These are phyloP conservation scores for Carex sylvatica DNA, from an alignment of 202 grass and related monocot genomes.

Conservation along the genomic window DNA sequence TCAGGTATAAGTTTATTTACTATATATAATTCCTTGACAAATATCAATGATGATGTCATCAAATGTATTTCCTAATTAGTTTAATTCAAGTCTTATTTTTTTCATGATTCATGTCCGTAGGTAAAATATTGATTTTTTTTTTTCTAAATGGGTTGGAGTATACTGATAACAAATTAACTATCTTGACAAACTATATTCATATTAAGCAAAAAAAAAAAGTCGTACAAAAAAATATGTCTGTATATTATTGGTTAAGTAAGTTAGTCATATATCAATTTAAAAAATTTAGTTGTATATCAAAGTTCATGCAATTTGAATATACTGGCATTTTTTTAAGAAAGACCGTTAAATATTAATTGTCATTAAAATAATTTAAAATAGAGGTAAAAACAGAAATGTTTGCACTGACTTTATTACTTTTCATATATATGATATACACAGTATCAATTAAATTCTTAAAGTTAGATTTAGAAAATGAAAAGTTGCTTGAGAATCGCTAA, in stretches of 20 bases:
- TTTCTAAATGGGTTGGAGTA: neutral
- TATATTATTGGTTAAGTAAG: neutral
- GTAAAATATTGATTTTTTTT: neutral
- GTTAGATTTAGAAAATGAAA: neutral
- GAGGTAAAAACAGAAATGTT: too few relatives aligned
- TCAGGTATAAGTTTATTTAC: neutral
- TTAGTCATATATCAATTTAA: too few relatives aligned
- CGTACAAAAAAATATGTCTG: neutral
- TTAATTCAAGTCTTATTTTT: neutral
- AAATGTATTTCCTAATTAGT: neutral
- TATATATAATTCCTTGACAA: neutral
- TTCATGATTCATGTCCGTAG: too few relatives aligned
- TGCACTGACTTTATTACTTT: neutral
- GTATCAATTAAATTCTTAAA: neutral
- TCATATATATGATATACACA: neutral
- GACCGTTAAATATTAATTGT: neutral
- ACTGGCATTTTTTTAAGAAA: neutral
- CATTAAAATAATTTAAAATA: neutral
- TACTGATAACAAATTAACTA: neutral
- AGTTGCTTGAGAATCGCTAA: neutral
- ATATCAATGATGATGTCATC: neutral
- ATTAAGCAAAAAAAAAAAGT: neutral
- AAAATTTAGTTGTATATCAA: too few relatives aligned
- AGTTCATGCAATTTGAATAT: neutral
- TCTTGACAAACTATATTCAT: neutral